Conservation (phyloP, 75 land plant species). For the Selaginella moellendorffii region DNA sequence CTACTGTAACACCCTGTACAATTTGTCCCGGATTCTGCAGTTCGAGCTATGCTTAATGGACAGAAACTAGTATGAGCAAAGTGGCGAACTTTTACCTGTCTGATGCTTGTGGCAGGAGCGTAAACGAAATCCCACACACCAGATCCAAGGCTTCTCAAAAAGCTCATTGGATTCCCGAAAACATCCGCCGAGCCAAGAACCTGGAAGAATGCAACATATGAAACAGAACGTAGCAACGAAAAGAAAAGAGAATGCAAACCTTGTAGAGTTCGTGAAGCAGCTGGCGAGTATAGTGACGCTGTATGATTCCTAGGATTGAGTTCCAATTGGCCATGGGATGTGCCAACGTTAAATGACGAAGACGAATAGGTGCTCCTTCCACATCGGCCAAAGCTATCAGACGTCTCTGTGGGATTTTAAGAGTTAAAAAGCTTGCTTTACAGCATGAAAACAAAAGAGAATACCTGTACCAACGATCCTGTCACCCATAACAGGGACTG, state of each 20-base stretch:
- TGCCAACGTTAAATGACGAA: conserved; percentile 42
- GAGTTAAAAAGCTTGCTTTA: no score
- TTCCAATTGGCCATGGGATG: conserved; percentile 83
- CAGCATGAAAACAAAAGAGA: no score
- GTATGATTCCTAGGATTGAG: conserved; percentile 55
- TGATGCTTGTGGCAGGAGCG: conserved; percentile 47
- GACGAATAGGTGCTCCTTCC: conserved; percentile 68
- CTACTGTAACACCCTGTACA: conserved; percentile 60
- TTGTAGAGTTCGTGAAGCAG: conserved; percentile 84
- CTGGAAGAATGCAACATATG: conserved; percentile 26
- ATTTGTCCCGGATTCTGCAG: conserved; percentile 75
- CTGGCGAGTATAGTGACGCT: conserved; percentile 73
- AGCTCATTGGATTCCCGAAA: conserved; percentile 92
- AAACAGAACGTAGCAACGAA: no score
- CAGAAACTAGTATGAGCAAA: background rate
- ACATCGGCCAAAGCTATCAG: conserved; percentile 82
- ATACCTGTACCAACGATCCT: conserved; percentile 35
- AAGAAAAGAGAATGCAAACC: conserved; percentile 23
- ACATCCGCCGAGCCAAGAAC: conserved; percentile 95
- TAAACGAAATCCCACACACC: conserved; percentile 87
- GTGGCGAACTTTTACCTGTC: conserved; percentile 33
- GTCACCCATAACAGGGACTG: conserved; percentile 46
- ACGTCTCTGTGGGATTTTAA: conserved; percentile 49
- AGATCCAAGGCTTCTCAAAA: conserved; percentile 67
- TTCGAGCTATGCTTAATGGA: no score